Evolutionary conservation across 2,329 filamentous ascomycete genomes (phyloP).

Genomic region (Leptographium wingfieldii): DNA sequence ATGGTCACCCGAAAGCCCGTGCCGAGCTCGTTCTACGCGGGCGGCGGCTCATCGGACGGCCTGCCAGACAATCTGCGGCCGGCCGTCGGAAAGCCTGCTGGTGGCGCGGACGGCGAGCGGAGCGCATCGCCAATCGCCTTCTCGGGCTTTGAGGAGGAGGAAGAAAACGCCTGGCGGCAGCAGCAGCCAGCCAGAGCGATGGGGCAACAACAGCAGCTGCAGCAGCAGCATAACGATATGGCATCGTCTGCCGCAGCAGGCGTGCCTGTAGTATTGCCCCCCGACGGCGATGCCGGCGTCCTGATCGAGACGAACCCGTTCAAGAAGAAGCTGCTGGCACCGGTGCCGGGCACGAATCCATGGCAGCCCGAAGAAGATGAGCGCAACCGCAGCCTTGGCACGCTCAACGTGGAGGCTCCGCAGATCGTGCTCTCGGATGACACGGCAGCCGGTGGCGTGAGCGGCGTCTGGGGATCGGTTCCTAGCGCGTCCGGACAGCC

Average conservation of each 20-base stretch:
- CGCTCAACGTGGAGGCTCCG: slow-evolving; percentile 13
- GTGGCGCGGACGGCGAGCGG: background rate
- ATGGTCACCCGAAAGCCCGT: slow-evolving; percentile 31
- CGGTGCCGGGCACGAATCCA: slow-evolving; percentile 20
- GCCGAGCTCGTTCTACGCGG: slow-evolving; percentile 12
- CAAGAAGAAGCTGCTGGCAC: slow-evolving; percentile 29
- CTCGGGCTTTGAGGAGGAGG: slow-evolving; percentile 18
- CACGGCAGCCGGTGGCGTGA: slow-evolving; percentile 19
- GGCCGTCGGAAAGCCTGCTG: background rate
- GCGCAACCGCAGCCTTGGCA: slow-evolving; percentile 12
- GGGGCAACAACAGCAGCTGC: slow-evolving; percentile 6
- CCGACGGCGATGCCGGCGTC: slow-evolving; percentile 4
- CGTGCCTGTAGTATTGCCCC: background rate
- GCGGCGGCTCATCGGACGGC: background rate
- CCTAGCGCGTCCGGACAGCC: slow-evolving; percentile 1
- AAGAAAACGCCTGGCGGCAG: slow-evolving; percentile 23
- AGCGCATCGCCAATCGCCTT: slow-evolving; percentile 7
- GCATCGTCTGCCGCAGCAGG: background rate
- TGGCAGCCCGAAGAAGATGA: slow-evolving; percentile 27
- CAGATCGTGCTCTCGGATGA: slow-evolving; percentile 9
- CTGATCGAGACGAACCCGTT: slow-evolving; percentile 39
- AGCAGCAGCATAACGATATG: slow-evolving; percentile 16
- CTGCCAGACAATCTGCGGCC: background rate
- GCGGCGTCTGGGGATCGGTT: slow-evolving; percentile 24
- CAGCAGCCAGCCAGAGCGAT: background rate